phyloP scores from a whole-genome alignment of 2,329 filamentous ascomycete genomes.

The Ambrosiella beaveri region DNA sequence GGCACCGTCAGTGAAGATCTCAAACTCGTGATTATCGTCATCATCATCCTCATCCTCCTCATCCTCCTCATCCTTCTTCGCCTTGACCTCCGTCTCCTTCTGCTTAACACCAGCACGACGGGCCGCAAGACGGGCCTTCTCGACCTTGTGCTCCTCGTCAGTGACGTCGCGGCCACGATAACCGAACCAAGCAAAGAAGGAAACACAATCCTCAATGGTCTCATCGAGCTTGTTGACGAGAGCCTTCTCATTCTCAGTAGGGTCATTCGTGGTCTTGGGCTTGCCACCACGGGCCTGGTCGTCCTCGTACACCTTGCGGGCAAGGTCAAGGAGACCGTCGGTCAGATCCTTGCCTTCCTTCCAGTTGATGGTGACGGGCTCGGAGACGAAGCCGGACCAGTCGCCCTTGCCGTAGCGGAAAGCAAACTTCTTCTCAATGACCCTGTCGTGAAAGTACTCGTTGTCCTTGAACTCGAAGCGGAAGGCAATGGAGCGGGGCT shows the following conservation, averaged over 20 bases:
- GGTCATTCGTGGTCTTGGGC: slow-evolving; percentile 19
- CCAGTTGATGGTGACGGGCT: slow-evolving; percentile 79
- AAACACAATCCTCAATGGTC: slow-evolving; percentile 46
- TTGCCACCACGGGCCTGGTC: slow-evolving; percentile 29
- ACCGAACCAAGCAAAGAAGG: slow-evolving; percentile 84
- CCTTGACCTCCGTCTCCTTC: slow-evolving; percentile 32
- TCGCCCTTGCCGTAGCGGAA: slow-evolving; percentile 50
- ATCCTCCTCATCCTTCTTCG: slow-evolving; percentile 42
- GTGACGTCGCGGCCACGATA: slow-evolving; percentile 55
- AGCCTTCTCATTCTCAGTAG: slow-evolving; percentile 30
- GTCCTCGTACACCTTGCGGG: slow-evolving; percentile 50
- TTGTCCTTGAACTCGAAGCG: slow-evolving; percentile 67
- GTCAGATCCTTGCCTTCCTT: slow-evolving; percentile 75
- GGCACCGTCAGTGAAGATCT: slow-evolving; percentile 79
- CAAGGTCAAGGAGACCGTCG: slow-evolving; percentile 58
- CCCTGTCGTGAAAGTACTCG: slow-evolving; percentile 60
- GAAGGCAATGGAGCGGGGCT: slow-evolving; percentile 65
- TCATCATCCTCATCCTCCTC: slow-evolving; percentile 46
- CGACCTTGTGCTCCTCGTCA: slow-evolving; percentile 54
- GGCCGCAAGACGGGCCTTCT: slow-evolving; percentile 32
- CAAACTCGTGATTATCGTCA: slow-evolving; percentile 49
- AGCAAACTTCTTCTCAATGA: slow-evolving; percentile 84
- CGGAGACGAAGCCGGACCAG: slow-evolving; percentile 65
- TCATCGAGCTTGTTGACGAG: slow-evolving; percentile 39
- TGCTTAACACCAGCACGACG: slow-evolving; percentile 26